Conservation (phyloP, 768 basidiomycete genomes). For the Paxillus ammoniavirescens region DNA sequence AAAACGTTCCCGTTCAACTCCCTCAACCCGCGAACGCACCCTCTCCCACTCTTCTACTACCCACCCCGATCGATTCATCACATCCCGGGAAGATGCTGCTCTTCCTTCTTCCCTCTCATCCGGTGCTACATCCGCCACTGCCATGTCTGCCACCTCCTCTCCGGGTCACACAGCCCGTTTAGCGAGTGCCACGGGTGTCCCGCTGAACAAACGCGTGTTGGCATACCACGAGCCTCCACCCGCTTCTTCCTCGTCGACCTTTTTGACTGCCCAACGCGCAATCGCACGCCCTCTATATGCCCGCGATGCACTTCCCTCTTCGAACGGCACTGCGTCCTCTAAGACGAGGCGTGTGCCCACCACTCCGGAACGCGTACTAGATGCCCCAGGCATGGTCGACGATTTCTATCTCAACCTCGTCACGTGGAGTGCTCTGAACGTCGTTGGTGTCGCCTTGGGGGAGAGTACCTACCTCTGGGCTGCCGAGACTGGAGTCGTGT, state of each 20-base stretch:
- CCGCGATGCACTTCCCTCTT: conserved; percentile 60
- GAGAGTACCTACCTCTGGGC: conserved; percentile 91
- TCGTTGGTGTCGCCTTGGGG: conserved; percentile 87
- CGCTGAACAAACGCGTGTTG: conserved; percentile 77
- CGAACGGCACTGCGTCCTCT: conserved; percentile 60
- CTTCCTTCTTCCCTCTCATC: conserved; percentile 66
- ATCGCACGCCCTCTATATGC: conserved; percentile 75
- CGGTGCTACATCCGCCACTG: conserved; percentile 42
- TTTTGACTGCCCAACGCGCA: conserved; percentile 74
- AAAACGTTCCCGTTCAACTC: conserved; percentile 74
- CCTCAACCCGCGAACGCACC: conserved; percentile 45
- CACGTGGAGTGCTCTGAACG: conserved; percentile 84
- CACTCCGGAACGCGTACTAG: conserved; percentile 88
- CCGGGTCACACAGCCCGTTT: conserved; percentile 80
- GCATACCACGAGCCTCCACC: conserved; percentile 89
- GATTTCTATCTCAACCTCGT: conserved; percentile 97
- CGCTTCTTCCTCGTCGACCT: conserved; percentile 69
- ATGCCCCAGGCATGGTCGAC: conserved; percentile 90
- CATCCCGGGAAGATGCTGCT: conserved; percentile 50
- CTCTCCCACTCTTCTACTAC: conserved; percentile 40
- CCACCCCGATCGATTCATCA: conserved; percentile 71
- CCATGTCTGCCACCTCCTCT: conserved; percentile 48
- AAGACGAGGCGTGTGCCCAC: conserved; percentile 84
- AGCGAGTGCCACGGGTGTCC: conserved; percentile 71
- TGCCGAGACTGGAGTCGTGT: conserved; percentile 86